A percentile compares a stretch with the other conserved stretches of the same genome.
Conservation (phyloP, 805 yeast species). For the Ogataea nitratoaversa region DNA sequence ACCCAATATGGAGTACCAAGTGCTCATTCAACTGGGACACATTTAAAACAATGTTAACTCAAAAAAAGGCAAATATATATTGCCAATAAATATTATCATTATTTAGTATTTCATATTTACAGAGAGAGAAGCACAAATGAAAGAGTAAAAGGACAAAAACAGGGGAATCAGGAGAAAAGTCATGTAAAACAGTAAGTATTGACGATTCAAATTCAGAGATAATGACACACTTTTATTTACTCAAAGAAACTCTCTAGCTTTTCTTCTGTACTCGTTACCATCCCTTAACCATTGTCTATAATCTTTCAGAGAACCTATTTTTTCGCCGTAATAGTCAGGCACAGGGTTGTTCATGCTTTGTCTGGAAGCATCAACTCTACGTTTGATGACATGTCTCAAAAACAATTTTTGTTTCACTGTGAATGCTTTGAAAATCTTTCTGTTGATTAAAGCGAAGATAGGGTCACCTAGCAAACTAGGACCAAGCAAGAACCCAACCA, state of each 20-base stretch:
- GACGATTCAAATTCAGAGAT: no score
- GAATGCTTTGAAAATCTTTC: conserved; percentile 42
- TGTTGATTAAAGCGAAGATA: conserved; percentile 55
- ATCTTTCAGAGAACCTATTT: conserved; percentile 77
- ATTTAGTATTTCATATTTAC: no score
- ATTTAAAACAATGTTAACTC: no score
- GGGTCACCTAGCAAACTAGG: conserved; percentile 71
- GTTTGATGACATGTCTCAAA: conserved; percentile 64
- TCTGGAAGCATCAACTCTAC: conserved; percentile 88
- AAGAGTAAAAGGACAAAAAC: no score
- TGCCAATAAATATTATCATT: no score
- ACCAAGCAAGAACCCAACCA: conserved; percentile 76
- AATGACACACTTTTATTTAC: neutral
- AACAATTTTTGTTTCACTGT: conserved; percentile 67
- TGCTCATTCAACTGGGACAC: no score
- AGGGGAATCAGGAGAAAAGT: no score
- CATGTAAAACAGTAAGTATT: no score
- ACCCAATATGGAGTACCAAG: no score
- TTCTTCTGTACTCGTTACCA: conserved; percentile 84
- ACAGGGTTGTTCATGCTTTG: conserved; percentile 92
- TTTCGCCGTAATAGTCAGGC: conserved; percentile 98
- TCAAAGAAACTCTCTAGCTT: conserved; percentile 68
- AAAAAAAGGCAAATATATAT: no score
- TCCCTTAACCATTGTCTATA: conserved; percentile 97
- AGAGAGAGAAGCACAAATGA: no score